Evolutionary conservation across 441 rosid species (phyloP), one percentile per base, ranked within the genome.

Genomic region (Lepidium campestre): DNA sequence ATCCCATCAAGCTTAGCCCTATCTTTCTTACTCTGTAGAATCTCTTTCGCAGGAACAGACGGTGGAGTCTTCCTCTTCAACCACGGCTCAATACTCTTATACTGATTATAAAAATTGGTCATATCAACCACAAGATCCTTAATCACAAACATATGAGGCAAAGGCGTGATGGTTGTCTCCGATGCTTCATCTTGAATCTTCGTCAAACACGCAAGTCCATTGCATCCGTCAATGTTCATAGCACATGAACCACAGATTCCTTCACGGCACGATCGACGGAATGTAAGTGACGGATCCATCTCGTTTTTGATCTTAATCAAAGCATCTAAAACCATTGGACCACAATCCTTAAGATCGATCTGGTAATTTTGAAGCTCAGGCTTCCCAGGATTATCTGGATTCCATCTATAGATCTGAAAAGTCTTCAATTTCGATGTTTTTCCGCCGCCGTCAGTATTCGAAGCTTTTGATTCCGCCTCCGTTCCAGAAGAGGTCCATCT

Each of bases 51-150:
- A 1, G 82, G 72, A 1, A 14, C 73, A n/a, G 82, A 63, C 3
- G 92, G 74, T 8, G 93, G 85, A 17, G 27, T 89, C 91, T 90
- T 94, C 81, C 99, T 81, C 90, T 94, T 94, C 74, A 95, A 74
- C 99, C 99, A 95, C 4, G 99, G 99, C 83, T 95, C 99, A 39
- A 95, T 95, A 63, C 98, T 91, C 90, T 90, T 90, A 39, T 91
- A 95, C 89, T 95, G 99, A 29, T 92, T 92, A 42, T 93, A 91
- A 37, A 93, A 93, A 44, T 93, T 93, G 7, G 97, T 93, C 97
- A 91, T 89, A 56, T 91, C 98, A 44, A 91, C 98, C 14, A 90
- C 98, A 74, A 95, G 73, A 74, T 95, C 97, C 81, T 95, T 95
- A 34, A 95, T 87, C 71, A 95, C 99, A 41, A 75, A 95, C 99